These are phyloP conservation scores for Termitomyces eurrhizus DNA, from an alignment of 768 basidiomycete species.

Conservation along the genomic window DNA sequence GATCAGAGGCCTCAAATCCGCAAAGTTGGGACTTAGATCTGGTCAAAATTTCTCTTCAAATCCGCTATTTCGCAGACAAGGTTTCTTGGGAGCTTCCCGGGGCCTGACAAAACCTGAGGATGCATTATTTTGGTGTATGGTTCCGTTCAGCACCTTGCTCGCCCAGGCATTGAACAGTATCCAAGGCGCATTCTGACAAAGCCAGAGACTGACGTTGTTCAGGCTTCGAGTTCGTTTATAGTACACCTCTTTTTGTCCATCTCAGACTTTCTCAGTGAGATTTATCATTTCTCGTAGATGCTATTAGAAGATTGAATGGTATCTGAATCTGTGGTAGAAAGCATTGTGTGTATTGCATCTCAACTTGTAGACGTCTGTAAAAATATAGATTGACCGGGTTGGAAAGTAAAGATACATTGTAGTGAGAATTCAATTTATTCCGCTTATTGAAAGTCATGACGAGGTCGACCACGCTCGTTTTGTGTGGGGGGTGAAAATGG, in stretches of 20 bases:
- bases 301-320: not conserved
- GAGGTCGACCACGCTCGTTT: constrained; percentile 14
- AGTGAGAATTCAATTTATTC: not conserved
- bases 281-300: too few relatives aligned
- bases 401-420: not conserved
- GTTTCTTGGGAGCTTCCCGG: too few relatives aligned
- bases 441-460: not conserved
- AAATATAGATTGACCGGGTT: not conserved
- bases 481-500: constrained; percentile 26
- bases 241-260: not conserved
- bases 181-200: too few relatives aligned
- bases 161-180: too few relatives aligned
- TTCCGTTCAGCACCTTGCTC: too few relatives aligned
- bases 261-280: not conserved
- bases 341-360: not conserved
- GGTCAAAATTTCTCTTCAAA: too few relatives aligned
- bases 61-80: too few relatives aligned
- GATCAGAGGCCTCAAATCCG: too few relatives aligned
- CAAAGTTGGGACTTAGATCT: too few relatives aligned
- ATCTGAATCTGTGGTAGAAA: not conserved
- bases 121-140: too few relatives aligned
- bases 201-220: too few relatives aligned
- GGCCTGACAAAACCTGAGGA: too few relatives aligned
- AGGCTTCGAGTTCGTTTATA: not conserved
- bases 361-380: not conserved